Conservation (phyloP, 2,329 filamentous ascomycete genomes). For the Phaeomoniella chlamydospora region DNA sequence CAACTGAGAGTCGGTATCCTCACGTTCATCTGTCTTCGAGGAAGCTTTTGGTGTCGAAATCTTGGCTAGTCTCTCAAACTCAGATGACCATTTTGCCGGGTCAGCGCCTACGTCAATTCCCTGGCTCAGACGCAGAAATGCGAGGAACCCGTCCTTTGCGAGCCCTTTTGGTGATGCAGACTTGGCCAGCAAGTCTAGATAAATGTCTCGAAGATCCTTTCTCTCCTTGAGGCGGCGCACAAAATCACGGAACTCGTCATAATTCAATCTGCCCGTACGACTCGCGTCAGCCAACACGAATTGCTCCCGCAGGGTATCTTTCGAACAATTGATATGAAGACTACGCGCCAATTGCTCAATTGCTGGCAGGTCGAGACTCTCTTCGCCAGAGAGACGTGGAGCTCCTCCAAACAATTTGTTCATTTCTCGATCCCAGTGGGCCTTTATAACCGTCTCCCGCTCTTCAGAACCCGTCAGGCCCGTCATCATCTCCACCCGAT, state of each 20-base stretch:
- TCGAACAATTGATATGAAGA: slow-evolving; percentile 81
- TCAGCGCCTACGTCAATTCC: slow-evolving; percentile 60
- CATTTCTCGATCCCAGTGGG: slow-evolving; percentile 82
- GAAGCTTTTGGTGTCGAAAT: slow-evolving; percentile 36
- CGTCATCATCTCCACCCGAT: slow-evolving; percentile 80
- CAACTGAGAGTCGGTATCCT: slow-evolving; percentile 31
- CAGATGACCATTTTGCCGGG: slow-evolving; percentile 49
- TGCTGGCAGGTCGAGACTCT: slow-evolving; percentile 61
- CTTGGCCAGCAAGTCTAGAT: slow-evolving; percentile 33
- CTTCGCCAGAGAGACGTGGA: slow-evolving; percentile 39
- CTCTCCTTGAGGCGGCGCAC: slow-evolving; percentile 70
- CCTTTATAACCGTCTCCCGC: slow-evolving; percentile 64
- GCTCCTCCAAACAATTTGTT: slow-evolving; percentile 46
- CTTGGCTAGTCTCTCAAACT: slow-evolving; percentile 58
- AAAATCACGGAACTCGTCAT: slow-evolving; percentile 70
- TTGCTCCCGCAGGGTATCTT: slow-evolving; percentile 55
- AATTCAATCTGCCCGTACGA: slow-evolving; percentile 54
- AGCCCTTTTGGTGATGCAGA: slow-evolving; percentile 33
- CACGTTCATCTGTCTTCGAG: slow-evolving; percentile 25
- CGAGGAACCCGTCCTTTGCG: slow-evolving; percentile 57
- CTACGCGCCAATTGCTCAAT: slow-evolving; percentile 76
- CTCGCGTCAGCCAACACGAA: slow-evolving; percentile 61
- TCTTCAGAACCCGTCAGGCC: slow-evolving; percentile 65
- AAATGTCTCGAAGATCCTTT: slow-evolving; percentile 65
- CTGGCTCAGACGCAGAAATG: slow-evolving; percentile 61